Percentiles rank a stretch among this genome's conserved stretches.
Evolutionary conservation across 1,284 basidiomycete species (phyloP).

Genomic region (Butyriboletus appendiculatus): DNA sequence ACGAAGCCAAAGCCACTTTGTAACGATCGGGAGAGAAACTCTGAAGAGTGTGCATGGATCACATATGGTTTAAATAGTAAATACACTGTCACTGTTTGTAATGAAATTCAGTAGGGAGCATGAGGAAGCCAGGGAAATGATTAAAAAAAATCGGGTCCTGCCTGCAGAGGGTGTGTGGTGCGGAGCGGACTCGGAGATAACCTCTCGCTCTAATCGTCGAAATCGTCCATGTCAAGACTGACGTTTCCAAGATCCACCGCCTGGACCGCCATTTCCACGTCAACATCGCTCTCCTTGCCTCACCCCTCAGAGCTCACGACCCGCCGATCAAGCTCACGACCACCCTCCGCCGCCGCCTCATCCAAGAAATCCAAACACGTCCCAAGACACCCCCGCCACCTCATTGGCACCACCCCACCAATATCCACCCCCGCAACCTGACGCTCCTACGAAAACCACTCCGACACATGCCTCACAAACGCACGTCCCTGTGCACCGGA

Average conservation of each 20-base stretch:
- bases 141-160: too few relatives aligned
- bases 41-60: background rate
- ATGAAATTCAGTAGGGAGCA: too few relatives aligned
- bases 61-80: conserved; percentile 4
- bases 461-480: conserved; percentile 60
- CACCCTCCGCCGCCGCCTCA: background rate
- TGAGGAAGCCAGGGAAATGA: too few relatives aligned
- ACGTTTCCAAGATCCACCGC: conserved; percentile 30
- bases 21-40: background rate
- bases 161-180: too few relatives aligned
- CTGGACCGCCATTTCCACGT: conserved; percentile 33
- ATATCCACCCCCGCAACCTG: conserved; percentile 53
- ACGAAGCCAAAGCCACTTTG: background rate
- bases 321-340: background rate
- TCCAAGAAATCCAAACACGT: conserved; percentile 66
- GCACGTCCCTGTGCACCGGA: conserved; percentile 46
- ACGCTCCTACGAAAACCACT: conserved; percentile 66
- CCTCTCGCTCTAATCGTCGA: conserved; percentile 16
- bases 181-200: too few relatives aligned
- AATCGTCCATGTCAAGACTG: conserved; percentile 28
- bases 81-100: too few relatives aligned
- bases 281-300: conserved; percentile 12
- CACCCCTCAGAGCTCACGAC: background rate
- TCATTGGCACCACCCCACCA: conserved; percentile 57
- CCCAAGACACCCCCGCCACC: conserved; percentile 65